Evolutionary conservation across 2,329 filamentous ascomycete species (phyloP).

Genomic region (Xylaria sp.): DNA sequence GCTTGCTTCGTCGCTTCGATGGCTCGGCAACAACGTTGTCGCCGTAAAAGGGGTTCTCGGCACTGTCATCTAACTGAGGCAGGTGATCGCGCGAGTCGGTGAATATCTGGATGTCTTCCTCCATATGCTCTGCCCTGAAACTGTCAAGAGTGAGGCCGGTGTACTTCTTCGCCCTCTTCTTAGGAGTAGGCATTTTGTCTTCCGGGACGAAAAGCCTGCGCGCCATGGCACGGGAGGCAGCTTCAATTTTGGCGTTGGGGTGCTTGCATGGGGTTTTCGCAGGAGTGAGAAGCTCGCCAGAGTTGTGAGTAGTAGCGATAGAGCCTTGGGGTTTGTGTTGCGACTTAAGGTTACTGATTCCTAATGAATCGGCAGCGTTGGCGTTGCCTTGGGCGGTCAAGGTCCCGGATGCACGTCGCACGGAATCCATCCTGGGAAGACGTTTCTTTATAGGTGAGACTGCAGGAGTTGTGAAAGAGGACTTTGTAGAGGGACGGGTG

Average conservation of each 20-base stretch:
- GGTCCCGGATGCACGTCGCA: constrained; percentile 58
- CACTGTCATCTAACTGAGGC: constrained; percentile 71
- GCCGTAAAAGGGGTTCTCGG: constrained; percentile 78
- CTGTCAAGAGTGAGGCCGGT: constrained; percentile 65
- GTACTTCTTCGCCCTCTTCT: constrained; percentile 68
- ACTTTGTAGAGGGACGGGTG: constrained; percentile 41
- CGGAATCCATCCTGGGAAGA: constrained; percentile 57
- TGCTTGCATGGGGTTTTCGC: constrained; percentile 79
- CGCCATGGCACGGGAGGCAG: constrained; percentile 64
- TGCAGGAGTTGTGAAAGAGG: constrained; percentile 54
- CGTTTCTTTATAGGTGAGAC: constrained; percentile 63
- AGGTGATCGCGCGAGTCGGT: constrained; percentile 83
- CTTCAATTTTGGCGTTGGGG: constrained; percentile 60
- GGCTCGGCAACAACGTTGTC: constrained; percentile 53
- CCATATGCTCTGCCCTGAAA: constrained; percentile 66
- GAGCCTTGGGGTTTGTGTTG: constrained; percentile 44
- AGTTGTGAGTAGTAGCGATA: constrained; percentile 48
- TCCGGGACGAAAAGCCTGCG: constrained; percentile 71
- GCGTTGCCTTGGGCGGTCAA: constrained; percentile 57
- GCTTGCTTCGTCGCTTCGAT: constrained; percentile 63
- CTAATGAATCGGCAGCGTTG: constrained; percentile 56
- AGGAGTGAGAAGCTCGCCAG: constrained; percentile 77
- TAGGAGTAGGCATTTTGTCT: constrained; percentile 67
- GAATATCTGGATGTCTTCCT: constrained; percentile 74
- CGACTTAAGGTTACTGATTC: constrained; percentile 46